phyloP scores from a whole-genome alignment of 2,329 filamentous ascomycete genomes.

The Ilyonectria mors-panacis region DNA sequence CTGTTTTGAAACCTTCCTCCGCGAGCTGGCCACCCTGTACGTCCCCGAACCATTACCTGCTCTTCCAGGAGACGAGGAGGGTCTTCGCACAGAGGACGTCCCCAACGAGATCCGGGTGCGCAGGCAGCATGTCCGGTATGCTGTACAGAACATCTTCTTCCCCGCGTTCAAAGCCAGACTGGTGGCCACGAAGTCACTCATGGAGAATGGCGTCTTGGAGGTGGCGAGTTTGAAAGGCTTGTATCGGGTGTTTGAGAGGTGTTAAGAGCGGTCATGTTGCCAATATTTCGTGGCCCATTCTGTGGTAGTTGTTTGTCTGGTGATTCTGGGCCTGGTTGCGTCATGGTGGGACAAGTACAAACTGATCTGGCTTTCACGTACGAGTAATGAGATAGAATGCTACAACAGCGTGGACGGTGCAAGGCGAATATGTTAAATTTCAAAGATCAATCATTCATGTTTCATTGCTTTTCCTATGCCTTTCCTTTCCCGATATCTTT shows the following conservation, averaged over 20 bases:
- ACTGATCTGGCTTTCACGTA: background rate
- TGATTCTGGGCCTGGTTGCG: constrained; percentile 3
- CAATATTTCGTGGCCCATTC: background rate
- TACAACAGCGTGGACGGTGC: background rate
- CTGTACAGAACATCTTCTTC: constrained; percentile 89
- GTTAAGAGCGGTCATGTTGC: constrained; percentile 64
- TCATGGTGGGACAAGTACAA: constrained; percentile 4
- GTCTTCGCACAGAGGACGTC: constrained; percentile 55
- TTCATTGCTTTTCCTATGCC: constrained; percentile 14
- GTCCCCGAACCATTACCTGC: constrained; percentile 87
- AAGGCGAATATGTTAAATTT: background rate
- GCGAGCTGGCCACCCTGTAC: constrained; percentile 90
- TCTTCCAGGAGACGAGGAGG: constrained; percentile 52
- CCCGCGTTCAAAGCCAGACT: constrained; percentile 88
- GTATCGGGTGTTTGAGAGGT: constrained; percentile 95
- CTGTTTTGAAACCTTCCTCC: constrained; percentile 89
- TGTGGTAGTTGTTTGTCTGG: constrained; percentile 11
- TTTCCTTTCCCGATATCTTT: constrained; percentile 16
- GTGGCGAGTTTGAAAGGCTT: constrained; percentile 93
- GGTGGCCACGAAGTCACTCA: constrained; percentile 83
- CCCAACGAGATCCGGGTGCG: constrained; percentile 70
- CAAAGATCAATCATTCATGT: constrained; percentile 11
- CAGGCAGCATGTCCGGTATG: constrained; percentile 78
- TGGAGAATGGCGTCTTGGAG: constrained; percentile 83
- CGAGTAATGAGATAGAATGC: constrained; percentile 1